These are phyloP conservation scores for Mucor irregularis DNA, from an alignment of 371 early-diverging fungal species.

Conservation along the genomic window DNA sequence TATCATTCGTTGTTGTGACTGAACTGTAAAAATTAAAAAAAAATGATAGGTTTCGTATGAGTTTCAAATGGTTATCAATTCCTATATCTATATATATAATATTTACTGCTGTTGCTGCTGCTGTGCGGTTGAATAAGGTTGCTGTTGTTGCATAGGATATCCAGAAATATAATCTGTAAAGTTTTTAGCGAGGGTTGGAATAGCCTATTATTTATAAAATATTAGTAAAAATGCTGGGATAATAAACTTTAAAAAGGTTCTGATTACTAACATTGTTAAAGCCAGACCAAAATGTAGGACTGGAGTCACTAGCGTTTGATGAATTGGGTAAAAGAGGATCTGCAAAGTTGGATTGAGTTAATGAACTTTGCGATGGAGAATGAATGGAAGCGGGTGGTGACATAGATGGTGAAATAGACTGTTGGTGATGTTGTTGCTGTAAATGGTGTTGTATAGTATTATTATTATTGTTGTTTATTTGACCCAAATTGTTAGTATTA, in stretches of 20 bases:
- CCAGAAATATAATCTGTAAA: constrained; percentile 45
- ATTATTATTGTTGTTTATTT: constrained; percentile 6
- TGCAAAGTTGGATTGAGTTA: constrained; percentile 4
- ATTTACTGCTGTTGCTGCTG: not conserved
- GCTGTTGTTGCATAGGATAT: constrained; percentile 26
- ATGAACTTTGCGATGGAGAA: constrained; percentile 9
- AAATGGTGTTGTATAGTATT: constrained; percentile 1
- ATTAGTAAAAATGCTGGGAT: no score
- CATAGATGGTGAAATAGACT: not conserved
- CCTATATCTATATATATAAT: no score
- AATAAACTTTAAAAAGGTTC: no score
- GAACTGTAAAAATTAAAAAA: not conserved
- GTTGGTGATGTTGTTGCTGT: not conserved
- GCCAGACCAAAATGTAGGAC: constrained; percentile 45
- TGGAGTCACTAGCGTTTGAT: not conserved
- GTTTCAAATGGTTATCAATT: not conserved
- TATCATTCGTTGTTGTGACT: no score
- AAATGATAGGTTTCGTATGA: constrained; percentile 1
- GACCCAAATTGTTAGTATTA: constrained; percentile 23
- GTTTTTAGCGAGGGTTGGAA: constrained; percentile 47
- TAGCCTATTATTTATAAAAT: constrained; percentile 35
- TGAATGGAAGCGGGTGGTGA: constrained; percentile 13
- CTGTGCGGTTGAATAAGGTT: not conserved
- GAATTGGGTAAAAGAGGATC: constrained; percentile 21
- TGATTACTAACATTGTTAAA: constrained; percentile 38